Evolutionary conservation across 1,284 basidiomycete species (phyloP).

Genomic region (Sanghuangporus sanghuang): DNA sequence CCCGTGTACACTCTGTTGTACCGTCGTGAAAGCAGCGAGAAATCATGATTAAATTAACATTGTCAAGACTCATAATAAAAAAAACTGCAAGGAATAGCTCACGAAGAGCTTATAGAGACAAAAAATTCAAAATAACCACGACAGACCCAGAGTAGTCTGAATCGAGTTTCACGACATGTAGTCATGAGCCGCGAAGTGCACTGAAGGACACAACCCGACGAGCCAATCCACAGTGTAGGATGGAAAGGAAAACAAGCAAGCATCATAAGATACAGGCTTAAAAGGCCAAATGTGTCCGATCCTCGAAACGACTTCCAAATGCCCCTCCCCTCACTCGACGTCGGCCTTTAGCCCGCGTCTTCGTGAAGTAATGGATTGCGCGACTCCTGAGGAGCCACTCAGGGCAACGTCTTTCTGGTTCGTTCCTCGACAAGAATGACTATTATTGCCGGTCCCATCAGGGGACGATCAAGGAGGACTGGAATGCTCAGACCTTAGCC

Average conservation of each 20-base stretch:
- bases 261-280: neutral
- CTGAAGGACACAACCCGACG: conserved; percentile 33
- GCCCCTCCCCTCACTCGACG: neutral
- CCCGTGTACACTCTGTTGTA: neutral
- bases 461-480: conserved; percentile 47
- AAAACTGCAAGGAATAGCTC: neutral
- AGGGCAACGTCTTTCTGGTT: conserved; percentile 38
- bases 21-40: neutral
- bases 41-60: neutral
- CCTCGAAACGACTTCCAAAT: conserved; percentile 6
- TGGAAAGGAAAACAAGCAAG: neutral
- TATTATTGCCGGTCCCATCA: conserved; percentile 37
- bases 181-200: conserved; percentile 45
- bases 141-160: conserved; percentile 54
- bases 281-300: neutral
- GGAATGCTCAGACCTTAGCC: conserved; percentile 59
- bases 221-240: neutral
- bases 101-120: conserved; percentile 9
- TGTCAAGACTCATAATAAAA: neutral
- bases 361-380: too few species aligned
- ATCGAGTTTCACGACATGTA: conserved; percentile 40
- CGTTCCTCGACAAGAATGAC: conserved; percentile 33
- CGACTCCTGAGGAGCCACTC: neutral
- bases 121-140: conserved; percentile 28
- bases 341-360: neutral